phyloP scores from a whole-genome alignment of 2,329 filamentous ascomycete species.

The Neonectria ditissima region DNA sequence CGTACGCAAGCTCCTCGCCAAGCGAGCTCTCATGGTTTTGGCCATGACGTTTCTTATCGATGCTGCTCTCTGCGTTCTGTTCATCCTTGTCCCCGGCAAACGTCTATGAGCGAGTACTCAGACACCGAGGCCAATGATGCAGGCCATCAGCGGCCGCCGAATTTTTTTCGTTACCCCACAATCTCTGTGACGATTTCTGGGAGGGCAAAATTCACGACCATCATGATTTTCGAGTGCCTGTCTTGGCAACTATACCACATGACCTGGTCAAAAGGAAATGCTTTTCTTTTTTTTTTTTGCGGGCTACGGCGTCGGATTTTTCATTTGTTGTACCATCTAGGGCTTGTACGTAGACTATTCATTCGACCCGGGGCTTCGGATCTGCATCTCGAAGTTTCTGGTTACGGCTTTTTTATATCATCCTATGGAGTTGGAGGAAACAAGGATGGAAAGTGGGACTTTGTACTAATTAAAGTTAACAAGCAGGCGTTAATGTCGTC shows the following conservation, averaged over 20 bases:
- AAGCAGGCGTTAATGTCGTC: slow-evolving; percentile 41
- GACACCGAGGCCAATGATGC: slow-evolving; percentile 39
- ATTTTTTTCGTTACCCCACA: slow-evolving; percentile 22
- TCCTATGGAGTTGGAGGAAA: slow-evolving; percentile 24
- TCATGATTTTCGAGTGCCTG: slow-evolving; percentile 45
- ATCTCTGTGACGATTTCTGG: slow-evolving; percentile 33
- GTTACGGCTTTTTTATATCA: slow-evolving; percentile 32
- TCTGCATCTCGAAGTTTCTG: slow-evolving; percentile 36
- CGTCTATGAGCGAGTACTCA: slow-evolving; percentile 65
- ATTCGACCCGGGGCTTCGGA: slow-evolving; percentile 32
- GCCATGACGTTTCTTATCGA: slow-evolving; percentile 81
- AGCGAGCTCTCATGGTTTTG: slow-evolving; percentile 85
- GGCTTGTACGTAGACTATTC: slow-evolving; percentile 43
- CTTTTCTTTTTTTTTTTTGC: slow-evolving; percentile 31
- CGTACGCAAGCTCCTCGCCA: slow-evolving; percentile 85
- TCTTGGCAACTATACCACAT: slow-evolving; percentile 34
- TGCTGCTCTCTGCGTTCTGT: slow-evolving; percentile 85
- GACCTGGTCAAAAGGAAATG: slow-evolving; percentile 16
- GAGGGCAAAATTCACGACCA: slow-evolving; percentile 43
- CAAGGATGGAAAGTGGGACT: slow-evolving; percentile 26
- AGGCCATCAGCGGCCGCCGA: slow-evolving; percentile 38
- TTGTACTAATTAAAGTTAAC: slow-evolving; percentile 36
- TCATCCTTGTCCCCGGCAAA: slow-evolving; percentile 95
- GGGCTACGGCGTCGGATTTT: slow-evolving; percentile 42
- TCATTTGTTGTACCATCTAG: slow-evolving; percentile 42